phyloP scores from a whole-genome alignment of 768 basidiomycete genomes.

The Leccinellum rugosiceps region DNA sequence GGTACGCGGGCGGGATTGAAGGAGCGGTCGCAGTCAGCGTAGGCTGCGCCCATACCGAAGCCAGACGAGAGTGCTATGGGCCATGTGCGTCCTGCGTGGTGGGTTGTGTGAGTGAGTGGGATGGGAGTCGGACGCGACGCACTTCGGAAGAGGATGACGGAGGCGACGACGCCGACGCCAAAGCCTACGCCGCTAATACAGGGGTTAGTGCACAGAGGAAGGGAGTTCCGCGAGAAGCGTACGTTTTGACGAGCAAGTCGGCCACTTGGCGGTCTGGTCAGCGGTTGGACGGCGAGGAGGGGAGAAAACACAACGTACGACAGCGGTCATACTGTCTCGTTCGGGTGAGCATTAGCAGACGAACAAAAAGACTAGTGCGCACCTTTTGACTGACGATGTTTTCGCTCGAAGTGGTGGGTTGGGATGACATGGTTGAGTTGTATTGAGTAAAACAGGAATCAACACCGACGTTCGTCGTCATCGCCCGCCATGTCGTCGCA shows the following conservation, averaged over 20 bases:
- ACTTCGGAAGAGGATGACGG: slow-evolving; percentile 91
- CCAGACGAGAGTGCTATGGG: slow-evolving; percentile 84
- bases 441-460: slow-evolving; percentile 17
- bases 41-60: slow-evolving; percentile 83
- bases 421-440: slow-evolving; percentile 49
- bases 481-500: slow-evolving; percentile 57
- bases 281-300: slow-evolving; percentile 20
- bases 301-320: slow-evolving; percentile 52
- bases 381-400: slow-evolving; percentile 91
- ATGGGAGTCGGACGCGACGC: slow-evolving; percentile 34
- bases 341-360: neutral
- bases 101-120: slow-evolving; percentile 7
- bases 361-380: neutral
- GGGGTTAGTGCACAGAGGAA: slow-evolving; percentile 5
- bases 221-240: slow-evolving; percentile 26
- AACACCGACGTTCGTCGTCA: slow-evolving; percentile 9
- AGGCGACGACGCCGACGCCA: slow-evolving; percentile 82
- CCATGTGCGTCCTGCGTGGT: slow-evolving; percentile 79
- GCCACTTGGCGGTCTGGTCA: slow-evolving; percentile 47
- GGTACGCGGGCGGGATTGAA: slow-evolving; percentile 91
- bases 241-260: slow-evolving; percentile 87
- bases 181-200: slow-evolving; percentile 76
- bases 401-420: slow-evolving; percentile 66
- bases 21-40: slow-evolving; percentile 88
- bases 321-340: slow-evolving; percentile 75